Percentiles rank a stretch among this genome's conserved stretches.
Conservation (phyloP, 2,329 filamentous ascomycete species). For the Nemania abortiva region DNA sequence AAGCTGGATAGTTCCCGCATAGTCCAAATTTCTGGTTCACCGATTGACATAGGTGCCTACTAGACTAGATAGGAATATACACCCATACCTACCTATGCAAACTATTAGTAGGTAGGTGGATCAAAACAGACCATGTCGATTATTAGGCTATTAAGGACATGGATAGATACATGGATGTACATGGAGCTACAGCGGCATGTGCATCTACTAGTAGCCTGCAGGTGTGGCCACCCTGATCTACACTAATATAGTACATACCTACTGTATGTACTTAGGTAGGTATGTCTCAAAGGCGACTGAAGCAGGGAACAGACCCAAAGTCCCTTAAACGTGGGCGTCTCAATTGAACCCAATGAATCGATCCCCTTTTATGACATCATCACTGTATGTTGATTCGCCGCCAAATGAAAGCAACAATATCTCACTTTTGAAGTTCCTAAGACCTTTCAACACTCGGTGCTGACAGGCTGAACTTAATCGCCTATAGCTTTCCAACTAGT, state of each 20-base stretch:
- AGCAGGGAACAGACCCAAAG: constrained; percentile 21
- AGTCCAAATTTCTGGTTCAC: constrained; percentile 18
- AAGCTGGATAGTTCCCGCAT: constrained; percentile 9
- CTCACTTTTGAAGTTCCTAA: not conserved
- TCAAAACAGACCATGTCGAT: constrained; percentile 4
- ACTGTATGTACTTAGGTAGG: not conserved
- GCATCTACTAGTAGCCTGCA: constrained; percentile 34
- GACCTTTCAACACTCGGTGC: not conserved
- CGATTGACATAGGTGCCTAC: not conserved
- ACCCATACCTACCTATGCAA: not conserved
- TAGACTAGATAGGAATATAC: not conserved
- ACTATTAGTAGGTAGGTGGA: not conserved
- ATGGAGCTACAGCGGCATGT: constrained; percentile 19
- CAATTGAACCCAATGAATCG: constrained; percentile 16
- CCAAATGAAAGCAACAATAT: not conserved
- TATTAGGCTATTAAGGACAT: constrained; percentile 2
- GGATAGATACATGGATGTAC: constrained; percentile 8
- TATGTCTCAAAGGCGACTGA: constrained; percentile 12
- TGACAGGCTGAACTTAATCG: constrained; percentile 17
- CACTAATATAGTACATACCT: not conserved
- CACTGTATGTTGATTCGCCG: constrained; percentile 18
- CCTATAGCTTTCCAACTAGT: constrained; percentile 14
- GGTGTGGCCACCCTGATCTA: constrained; percentile 24
- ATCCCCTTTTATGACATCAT: constrained; percentile 33
- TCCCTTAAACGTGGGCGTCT: constrained; percentile 33